Conservation (phyloP, 345 rosid genomes). For the Erysimum cheiranthoides region DNA sequence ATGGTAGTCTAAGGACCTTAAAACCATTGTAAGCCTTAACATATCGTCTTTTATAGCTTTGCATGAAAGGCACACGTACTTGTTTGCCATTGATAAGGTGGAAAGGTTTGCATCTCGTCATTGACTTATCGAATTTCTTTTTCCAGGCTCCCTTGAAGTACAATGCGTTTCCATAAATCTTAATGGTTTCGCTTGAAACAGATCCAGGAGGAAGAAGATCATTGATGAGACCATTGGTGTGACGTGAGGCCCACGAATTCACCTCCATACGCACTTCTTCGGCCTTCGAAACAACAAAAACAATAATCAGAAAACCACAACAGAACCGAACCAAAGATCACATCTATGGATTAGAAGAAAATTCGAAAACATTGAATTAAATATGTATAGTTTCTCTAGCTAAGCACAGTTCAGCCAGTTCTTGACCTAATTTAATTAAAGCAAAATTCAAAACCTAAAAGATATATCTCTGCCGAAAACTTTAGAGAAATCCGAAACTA, state of each 20-base stretch:
- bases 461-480: no score
- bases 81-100: not conserved
- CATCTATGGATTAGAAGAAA: no score
- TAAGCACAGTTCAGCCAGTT: not conserved
- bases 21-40: not conserved
- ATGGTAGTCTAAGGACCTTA: not conserved
- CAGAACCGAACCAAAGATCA: not conserved
- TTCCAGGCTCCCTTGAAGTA: constrained; percentile 15
- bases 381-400: no score
- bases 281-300: not conserved
- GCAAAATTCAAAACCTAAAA: no score
- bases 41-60: not conserved
- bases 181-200: not conserved
- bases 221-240: constrained; percentile 9
- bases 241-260: constrained; percentile 14
- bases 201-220: constrained; percentile 8
- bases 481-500: not conserved
- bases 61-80: constrained; percentile 3
- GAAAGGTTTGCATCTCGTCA: not conserved
- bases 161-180: constrained; percentile 23
- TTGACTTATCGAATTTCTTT: not conserved
- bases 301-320: not conserved
- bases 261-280: not conserved
- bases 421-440: not conserved
- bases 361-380: no score